Evolutionary conservation across 768 basidiomycete genomes (phyloP), one percentile per base, ranked within the genome.

Genomic region (Mycena haematopus): DNA sequence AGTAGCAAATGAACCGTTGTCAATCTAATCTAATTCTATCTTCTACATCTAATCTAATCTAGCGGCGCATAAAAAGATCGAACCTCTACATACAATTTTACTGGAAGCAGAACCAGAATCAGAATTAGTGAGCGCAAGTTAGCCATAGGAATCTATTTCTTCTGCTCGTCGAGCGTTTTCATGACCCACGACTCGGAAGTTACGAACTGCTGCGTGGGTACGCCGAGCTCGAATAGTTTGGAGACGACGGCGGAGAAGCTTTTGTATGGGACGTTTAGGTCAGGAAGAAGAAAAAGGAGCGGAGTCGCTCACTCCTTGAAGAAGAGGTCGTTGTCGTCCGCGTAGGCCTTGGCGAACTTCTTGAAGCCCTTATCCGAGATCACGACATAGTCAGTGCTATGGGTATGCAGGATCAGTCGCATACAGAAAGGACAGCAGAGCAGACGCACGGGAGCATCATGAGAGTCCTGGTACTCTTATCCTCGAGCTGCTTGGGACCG

Each of bases 361-460:
- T 90, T 92, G 86, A 98, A 98, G 67, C 79, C 81, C 86, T 94
- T 97, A 81, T 99, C 96, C 75, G 90, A 88, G 64, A 84, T 82
- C 59, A 99, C 83, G 56, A 91, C 88, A 75, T 95, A 95, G 78
- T 97, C 95, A 70, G 95, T 90, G 36, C 89, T 91, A 22, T 38
- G 19, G 4, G 36, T 36, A 8, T 31, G 66, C 17, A 6, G 9
- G 14, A 40, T 50, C 42, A 57, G 63, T 15, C 56, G 33, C 29
- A 29, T 61, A 31, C 35, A 22, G 51, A 21, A 6, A 31, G 29
- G 29, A 29, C 17, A 47, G 56, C 36, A n/a, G 36, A 35, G 51
- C 19, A 35, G 45, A 85, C 90, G 59, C 74, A 93, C 89, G 95
- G 95, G 47, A 98, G 79, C 96, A 98, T 98, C 96, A 98, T 98